These are phyloP conservation scores for Coleophoma eucalyptorum DNA, from an alignment of 2,329 filamentous ascomycete genomes.

Conservation along the genomic window DNA sequence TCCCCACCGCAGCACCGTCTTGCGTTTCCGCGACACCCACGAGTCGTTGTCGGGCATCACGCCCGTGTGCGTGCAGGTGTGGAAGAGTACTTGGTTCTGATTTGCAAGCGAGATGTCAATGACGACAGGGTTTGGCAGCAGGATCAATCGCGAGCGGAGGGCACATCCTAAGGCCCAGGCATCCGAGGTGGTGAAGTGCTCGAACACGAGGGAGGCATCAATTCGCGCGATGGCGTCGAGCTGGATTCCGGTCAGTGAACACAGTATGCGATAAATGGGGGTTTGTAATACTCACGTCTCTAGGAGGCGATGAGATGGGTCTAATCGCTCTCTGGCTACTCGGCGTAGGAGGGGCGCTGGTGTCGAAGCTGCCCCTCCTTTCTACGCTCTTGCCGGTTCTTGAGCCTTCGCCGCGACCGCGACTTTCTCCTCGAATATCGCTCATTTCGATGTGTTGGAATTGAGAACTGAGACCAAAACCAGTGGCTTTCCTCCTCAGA, in stretches of 20 bases:
- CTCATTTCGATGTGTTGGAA: too few relatives aligned
- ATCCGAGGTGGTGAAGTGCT: slow-evolving; percentile 56
- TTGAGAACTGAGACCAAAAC: background rate
- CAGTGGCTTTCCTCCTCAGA: background rate
- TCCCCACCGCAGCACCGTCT: slow-evolving; percentile 69
- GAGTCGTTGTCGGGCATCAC: slow-evolving; percentile 67
- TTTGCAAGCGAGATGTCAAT: slow-evolving; percentile 63
- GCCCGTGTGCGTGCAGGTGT: slow-evolving; percentile 62
- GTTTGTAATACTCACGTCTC: slow-evolving; percentile 11
- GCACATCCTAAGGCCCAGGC: slow-evolving; percentile 63
- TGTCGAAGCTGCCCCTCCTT: background rate
- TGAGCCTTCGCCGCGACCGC: background rate
- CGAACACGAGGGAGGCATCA: slow-evolving; percentile 24
- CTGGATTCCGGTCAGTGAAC: slow-evolving; percentile 8
- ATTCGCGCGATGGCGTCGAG: slow-evolving; percentile 25
- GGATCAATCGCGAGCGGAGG: slow-evolving; percentile 58
- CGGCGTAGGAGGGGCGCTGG: slow-evolving; percentile 3
- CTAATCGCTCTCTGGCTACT: background rate
- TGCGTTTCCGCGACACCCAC: slow-evolving; percentile 69
- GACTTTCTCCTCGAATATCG: too few relatives aligned
- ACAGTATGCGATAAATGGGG: background rate
- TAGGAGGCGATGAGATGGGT: slow-evolving; percentile 13
- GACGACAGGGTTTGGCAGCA: slow-evolving; percentile 50
- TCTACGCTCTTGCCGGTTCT: background rate
- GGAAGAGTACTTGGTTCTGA: slow-evolving; percentile 62